Evolutionary conservation across 2,329 filamentous ascomycete genomes (phyloP).

Genomic region (Claviceps pusilla): DNA sequence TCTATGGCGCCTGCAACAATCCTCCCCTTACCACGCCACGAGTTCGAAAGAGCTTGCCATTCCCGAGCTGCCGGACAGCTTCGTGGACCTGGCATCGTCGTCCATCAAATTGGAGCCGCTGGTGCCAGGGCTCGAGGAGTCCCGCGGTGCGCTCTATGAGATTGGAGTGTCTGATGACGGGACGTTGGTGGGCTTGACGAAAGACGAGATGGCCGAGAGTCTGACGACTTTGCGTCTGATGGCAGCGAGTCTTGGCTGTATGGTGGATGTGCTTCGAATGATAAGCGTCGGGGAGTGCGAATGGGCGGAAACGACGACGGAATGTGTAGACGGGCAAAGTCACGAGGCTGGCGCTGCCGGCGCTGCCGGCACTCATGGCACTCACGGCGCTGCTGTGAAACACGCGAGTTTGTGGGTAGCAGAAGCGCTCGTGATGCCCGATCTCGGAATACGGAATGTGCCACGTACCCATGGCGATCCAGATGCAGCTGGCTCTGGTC

Average conservation of each 20-base stretch:
- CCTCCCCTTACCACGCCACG: conserved; percentile 75
- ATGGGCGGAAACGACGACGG: conserved; percentile 36
- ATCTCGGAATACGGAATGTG: conserved; percentile 29
- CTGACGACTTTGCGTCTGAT: conserved; percentile 72
- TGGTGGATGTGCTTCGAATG: conserved; percentile 64
- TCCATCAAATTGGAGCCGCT: conserved; percentile 39
- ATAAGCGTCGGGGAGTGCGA: conserved; percentile 78
- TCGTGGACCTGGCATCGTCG: conserved; percentile 25
- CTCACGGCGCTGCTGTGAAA: conserved; percentile 8
- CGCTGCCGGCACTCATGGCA: too few species aligned
- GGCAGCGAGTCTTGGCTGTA: conserved; percentile 83
- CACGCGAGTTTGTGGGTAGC: conserved; percentile 63
- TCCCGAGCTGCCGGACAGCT: conserved; percentile 56
- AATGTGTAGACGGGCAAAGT: conserved; percentile 15
- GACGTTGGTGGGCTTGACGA: conserved; percentile 70
- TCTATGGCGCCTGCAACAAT: conserved; percentile 88
- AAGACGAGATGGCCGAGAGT: conserved; percentile 87
- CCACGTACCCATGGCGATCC: background rate
- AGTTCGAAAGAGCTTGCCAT: conserved; percentile 61
- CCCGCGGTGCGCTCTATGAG: conserved; percentile 84
- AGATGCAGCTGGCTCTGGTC: background rate
- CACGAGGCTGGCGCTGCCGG: conserved; percentile 8
- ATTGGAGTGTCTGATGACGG: conserved; percentile 94
- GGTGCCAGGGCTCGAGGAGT: conserved; percentile 76
- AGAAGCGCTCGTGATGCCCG: conserved; percentile 75